phyloP scores from a whole-genome alignment of 192 early-diverging fungal genomes.

The Mortierella antarctica region DNA sequence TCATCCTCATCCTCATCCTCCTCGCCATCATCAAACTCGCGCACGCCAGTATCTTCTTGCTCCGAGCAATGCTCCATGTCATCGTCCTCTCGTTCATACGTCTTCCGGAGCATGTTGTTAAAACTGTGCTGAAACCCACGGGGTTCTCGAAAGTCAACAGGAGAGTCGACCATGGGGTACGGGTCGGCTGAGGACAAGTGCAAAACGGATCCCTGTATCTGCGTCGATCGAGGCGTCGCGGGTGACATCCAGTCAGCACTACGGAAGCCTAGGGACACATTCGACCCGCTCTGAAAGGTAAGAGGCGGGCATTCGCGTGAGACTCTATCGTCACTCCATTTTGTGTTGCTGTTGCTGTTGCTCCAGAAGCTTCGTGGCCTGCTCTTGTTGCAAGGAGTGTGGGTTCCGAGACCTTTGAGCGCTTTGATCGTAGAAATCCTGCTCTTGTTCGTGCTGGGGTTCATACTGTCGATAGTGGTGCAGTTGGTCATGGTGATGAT shows the following conservation, averaged over 20 bases:
- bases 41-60: conserved; percentile 4
- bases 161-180: conserved; percentile 17
- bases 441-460: background rate
- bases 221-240: conserved; percentile 34
- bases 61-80: conserved; percentile 40
- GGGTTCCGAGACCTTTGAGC: background rate
- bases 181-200: background rate
- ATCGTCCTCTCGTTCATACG: conserved; percentile 6
- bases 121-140: background rate
- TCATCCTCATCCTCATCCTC: conserved; percentile 11
- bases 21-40: conserved; percentile 1
- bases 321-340: conserved; percentile 4
- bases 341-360: conserved; percentile 1
- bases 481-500: conserved; percentile 1
- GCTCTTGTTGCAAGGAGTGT: background rate
- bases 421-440: background rate
- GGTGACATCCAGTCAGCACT: conserved; percentile 25
- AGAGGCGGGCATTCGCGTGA: conserved; percentile 12
- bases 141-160: conserved; percentile 18
- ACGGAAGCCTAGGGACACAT: background rate
- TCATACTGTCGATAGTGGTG: conserved; percentile 1
- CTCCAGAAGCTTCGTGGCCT: background rate
- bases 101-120: background rate
- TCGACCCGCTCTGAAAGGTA: conserved; percentile 13
- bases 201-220: conserved; percentile 1